These are phyloP conservation scores for Colletotrichum aenigma DNA, from an alignment of 2,329 filamentous ascomycete species.

Conservation along the genomic window DNA sequence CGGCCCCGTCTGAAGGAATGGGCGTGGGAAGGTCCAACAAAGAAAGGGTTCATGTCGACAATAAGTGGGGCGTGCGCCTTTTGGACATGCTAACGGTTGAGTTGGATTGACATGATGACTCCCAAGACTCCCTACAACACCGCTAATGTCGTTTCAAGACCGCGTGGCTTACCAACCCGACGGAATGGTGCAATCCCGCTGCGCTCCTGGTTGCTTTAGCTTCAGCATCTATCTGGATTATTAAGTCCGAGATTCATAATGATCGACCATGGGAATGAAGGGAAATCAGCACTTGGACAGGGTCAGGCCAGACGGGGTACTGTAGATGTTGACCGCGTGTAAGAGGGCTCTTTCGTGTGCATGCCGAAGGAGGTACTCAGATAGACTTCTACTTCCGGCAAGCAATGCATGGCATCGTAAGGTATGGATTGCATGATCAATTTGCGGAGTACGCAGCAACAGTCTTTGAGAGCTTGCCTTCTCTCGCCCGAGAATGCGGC, in stretches of 20 bases:
- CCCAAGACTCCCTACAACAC: neutral
- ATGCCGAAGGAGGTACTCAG: neutral
- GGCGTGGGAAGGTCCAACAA: neutral
- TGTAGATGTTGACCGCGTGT: neutral
- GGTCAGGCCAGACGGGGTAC: neutral
- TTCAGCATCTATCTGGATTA: neutral
- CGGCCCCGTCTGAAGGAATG: neutral
- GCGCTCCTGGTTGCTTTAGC: neutral
- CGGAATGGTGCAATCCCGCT: neutral
- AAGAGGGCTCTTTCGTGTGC: neutral
- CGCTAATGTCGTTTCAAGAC: neutral
- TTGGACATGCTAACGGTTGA: neutral
- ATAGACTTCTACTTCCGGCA: neutral
- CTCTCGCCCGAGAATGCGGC: neutral
- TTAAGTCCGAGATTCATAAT: neutral
- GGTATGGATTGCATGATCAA: neutral
- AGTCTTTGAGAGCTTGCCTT: neutral
- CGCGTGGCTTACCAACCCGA: neutral
- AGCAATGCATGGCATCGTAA: neutral
- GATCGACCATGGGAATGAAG: neutral
- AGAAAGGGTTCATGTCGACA: neutral
- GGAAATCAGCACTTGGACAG: neutral
- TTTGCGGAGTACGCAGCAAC: neutral
- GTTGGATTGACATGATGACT: conserved; percentile 14
- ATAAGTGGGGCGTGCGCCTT: conserved; percentile 3